phyloP scores from a whole-genome alignment of 2,329 filamentous ascomycete genomes.

The Cercospora sp. region DNA sequence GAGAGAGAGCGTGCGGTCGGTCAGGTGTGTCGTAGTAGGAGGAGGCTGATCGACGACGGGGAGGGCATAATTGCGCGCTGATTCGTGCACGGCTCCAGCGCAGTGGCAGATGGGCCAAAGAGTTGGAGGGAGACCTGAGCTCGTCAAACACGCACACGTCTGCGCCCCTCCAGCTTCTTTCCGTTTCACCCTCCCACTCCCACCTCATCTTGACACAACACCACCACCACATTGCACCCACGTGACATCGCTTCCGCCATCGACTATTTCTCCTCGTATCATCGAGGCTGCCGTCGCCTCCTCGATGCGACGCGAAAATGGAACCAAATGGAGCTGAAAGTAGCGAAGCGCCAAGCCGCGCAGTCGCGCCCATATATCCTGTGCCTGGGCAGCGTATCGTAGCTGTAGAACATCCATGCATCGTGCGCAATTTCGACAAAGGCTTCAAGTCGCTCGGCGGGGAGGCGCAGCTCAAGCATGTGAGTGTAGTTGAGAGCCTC shows the following conservation, averaged over 20 bases:
- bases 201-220: background rate
- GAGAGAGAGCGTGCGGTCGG: background rate
- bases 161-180: background rate
- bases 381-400: conserved; percentile 58
- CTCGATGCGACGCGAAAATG: conserved; percentile 7
- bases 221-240: background rate
- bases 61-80: conserved; percentile 2
- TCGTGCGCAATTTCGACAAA: conserved; percentile 64
- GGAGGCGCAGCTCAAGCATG: conserved; percentile 55
- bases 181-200: conserved; percentile 3
- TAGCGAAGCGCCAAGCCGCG: conserved; percentile 8
- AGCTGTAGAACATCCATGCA: conserved; percentile 66
- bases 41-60: conserved; percentile 2
- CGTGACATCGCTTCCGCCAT: background rate
- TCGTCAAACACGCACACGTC: conserved; percentile 2
- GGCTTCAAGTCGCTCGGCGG: conserved; percentile 65
- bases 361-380: conserved; percentile 43
- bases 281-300: background rate
- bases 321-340: background rate
- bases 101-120: background rate
- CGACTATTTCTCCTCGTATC: background rate
- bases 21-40: conserved; percentile 4
- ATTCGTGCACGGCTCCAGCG: conserved; percentile 6
- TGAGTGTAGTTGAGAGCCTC: conserved; percentile 35
- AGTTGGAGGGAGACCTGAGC: background rate